Conservation (phyloP, 2,329 filamentous ascomycete genomes). For the Myotisia sp. region DNA sequence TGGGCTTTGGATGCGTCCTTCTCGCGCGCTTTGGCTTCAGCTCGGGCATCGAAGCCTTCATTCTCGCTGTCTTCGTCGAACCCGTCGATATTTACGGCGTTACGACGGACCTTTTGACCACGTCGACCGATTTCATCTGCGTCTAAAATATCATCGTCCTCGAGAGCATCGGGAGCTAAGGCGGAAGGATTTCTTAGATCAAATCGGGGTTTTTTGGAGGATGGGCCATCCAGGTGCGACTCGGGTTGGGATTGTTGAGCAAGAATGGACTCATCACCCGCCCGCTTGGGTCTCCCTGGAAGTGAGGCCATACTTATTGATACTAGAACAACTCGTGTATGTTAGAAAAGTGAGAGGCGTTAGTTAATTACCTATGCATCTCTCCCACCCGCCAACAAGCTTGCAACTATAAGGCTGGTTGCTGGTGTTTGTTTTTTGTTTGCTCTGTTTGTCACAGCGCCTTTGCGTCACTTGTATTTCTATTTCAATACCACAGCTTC, state of each 20-base stretch:
- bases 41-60: conserved; percentile 69
- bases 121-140: conserved; percentile 79
- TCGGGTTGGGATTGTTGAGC: conserved; percentile 49
- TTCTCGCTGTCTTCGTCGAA: conserved; percentile 91
- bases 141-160: conserved; percentile 58
- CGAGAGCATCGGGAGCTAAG: conserved; percentile 65
- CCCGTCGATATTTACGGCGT: conserved; percentile 89
- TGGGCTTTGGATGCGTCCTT: conserved; percentile 23
- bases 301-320: conserved; percentile 41
- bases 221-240: conserved; percentile 27
- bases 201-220: conserved; percentile 71
- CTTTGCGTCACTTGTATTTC: too few species aligned
- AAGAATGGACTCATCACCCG: conserved; percentile 65
- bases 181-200: conserved; percentile 90
- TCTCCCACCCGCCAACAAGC: too few species aligned
- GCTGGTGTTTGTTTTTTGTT: too few species aligned
- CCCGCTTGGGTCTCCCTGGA: conserved; percentile 66
- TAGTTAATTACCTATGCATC: too few species aligned
- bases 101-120: conserved; percentile 64
- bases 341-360: too few species aligned
- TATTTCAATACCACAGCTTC: too few species aligned
- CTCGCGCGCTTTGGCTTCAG: conserved; percentile 42
- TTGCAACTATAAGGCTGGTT: too few species aligned
- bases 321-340: too few species aligned
- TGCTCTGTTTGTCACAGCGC: too few species aligned